Conservation (phyloP, 2,329 filamentous ascomycete species). For the Gremmenia infestans region DNA sequence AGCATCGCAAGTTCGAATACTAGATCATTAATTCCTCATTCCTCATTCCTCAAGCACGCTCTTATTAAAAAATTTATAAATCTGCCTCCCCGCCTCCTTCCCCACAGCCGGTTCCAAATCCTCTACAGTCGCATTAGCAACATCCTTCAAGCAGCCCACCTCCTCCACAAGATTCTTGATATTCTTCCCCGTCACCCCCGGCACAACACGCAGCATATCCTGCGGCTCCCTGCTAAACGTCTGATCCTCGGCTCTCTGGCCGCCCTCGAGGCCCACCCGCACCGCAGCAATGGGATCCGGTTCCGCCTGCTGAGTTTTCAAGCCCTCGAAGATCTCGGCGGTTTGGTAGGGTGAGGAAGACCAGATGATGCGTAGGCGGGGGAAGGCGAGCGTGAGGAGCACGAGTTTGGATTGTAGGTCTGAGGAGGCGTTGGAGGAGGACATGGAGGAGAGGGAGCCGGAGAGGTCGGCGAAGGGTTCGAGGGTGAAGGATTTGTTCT, state of each 20-base stretch:
- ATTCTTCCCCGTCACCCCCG: conserved; percentile 77
- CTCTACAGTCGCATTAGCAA: conserved; percentile 78
- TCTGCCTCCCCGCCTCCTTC: conserved; percentile 68
- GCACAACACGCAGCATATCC: conserved; percentile 83
- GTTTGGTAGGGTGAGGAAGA: conserved; percentile 90
- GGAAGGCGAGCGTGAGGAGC: conserved; percentile 86
- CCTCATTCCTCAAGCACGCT: conserved; percentile 25
- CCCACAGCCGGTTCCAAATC: conserved; percentile 74
- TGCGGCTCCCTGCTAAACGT: conserved; percentile 80
- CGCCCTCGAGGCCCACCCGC: conserved; percentile 68
- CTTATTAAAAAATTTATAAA: conserved; percentile 73
- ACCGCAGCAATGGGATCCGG: conserved; percentile 88
- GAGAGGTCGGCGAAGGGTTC: conserved; percentile 70
- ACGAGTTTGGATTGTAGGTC: conserved; percentile 92
- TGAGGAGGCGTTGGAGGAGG: conserved; percentile 54
- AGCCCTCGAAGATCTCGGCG: conserved; percentile 89
- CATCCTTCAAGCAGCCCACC: conserved; percentile 70
- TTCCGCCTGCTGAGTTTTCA: conserved; percentile 86
- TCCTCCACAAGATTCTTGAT: conserved; percentile 67
- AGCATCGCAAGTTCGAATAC: no score
- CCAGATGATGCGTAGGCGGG: conserved; percentile 87
- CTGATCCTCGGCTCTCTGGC: conserved; percentile 58
- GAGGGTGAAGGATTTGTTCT: conserved; percentile 94
- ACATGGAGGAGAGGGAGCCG: conserved; percentile 57
- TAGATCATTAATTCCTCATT: background rate